Base-by-base conservation (phyloP, 139 green algal species). In the Coelastrella sp. region DNA sequence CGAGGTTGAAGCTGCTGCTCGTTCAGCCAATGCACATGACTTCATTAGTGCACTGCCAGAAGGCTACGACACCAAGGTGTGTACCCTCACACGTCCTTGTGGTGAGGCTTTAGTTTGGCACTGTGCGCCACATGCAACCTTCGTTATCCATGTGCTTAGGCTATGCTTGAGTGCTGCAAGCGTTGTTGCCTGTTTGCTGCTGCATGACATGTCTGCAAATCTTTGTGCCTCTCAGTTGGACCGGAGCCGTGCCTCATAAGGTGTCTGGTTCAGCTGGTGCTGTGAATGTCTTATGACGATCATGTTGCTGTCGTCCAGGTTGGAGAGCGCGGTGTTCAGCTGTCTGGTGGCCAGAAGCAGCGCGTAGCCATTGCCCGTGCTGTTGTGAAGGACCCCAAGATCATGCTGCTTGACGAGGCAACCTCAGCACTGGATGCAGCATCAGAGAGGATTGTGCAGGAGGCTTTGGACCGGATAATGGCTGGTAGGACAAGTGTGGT, bases 401-500 rank as follows among this genome's bases (percentile, higher is more conserved):
- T 94, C 13, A 32, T 89, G 82, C 68, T 64, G 47, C 54, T 65
- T 57, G 97, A 98, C 83, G 97, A 98, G 75, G 82, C 82, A 3
- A 89, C 89, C 5, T 81, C 73, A 74, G 96, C 96, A 3, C 90
- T 99, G 66, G 97, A 99, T 87, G 94, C 95, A 4, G 89, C 93
- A 32, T 95, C 90, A 60, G 97, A 98, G 89, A 68, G 85, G 22
- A 73, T 90, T 64, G 94, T 97, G 77, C 93, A 94, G 89, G 87
- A 91, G 8, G 94, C 95, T 5, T 93, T 98, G 54, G 95, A 97
- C 71, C 61, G 85, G 23, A 90, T 96, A 58, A 96, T 97, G 94
- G 77, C 76, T 22, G 94, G 93, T 23, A 93, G 97, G 78, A 99
- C 97, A n/a, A 98, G 93, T 4, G 80, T 99, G 10, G 94, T 99